Conservation (phyloP, 129 eudicot species). For the Saposhnikovia divaricata region DNA sequence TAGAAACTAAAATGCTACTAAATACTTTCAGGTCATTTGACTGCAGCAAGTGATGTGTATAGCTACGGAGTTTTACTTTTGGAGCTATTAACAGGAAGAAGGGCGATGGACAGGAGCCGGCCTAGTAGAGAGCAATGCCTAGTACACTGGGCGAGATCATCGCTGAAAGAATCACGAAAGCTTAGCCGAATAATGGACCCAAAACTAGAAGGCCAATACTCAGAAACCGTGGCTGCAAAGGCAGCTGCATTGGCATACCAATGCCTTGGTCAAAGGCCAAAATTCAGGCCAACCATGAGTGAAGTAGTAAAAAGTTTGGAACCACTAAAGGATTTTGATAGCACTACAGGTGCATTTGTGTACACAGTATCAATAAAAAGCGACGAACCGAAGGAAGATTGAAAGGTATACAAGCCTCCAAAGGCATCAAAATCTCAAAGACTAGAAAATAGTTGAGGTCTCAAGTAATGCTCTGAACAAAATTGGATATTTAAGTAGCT, state of each 20-base stretch:
- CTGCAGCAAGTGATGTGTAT: constrained; percentile 87
- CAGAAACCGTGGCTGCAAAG: constrained; percentile 54
- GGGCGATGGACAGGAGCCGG: constrained; percentile 70
- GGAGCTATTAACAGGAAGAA: constrained; percentile 74
- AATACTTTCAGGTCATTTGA: constrained; percentile 60
- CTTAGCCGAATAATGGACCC: constrained; percentile 71
- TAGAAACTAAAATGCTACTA: background rate
- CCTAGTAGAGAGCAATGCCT: constrained; percentile 67
- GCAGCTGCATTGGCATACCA: constrained; percentile 72
- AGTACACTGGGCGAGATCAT: constrained; percentile 73
- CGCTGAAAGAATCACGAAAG: constrained; percentile 42
- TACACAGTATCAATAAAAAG: constrained; percentile 43
- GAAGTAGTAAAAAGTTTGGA: constrained; percentile 47
- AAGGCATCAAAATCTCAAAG: background rate
- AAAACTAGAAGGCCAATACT: constrained; percentile 67
- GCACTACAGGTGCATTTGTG: constrained; percentile 42
- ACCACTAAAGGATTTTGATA: constrained; percentile 41
- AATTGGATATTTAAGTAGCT: background rate
- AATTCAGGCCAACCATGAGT: constrained; percentile 57
- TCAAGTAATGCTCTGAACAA: background rate
- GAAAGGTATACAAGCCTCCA: constrained; percentile 7
- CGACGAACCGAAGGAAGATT: constrained; percentile 2
- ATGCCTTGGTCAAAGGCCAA: constrained; percentile 73
- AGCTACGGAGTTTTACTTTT: constrained; percentile 77
- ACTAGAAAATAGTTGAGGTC: background rate